These are phyloP conservation scores for Malassezia caprae DNA, from an alignment of 1,284 basidiomycete genomes.

Conservation along the genomic window DNA sequence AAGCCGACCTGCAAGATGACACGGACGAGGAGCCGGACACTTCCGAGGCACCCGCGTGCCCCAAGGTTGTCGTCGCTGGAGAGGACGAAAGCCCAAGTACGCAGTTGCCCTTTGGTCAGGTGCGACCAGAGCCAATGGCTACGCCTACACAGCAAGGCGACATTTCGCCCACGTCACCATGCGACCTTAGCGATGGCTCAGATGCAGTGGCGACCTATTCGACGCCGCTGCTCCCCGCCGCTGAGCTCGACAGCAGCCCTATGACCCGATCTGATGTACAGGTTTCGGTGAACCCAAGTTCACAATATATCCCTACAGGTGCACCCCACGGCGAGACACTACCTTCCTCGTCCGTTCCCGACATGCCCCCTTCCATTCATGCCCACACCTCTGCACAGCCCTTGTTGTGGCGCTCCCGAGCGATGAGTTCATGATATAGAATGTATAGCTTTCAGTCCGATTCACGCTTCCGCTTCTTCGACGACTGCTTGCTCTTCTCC, in stretches of 20 bases:
- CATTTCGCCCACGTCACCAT: neutral
- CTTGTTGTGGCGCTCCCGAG: neutral
- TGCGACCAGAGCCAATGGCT: neutral
- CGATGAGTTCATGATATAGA: neutral
- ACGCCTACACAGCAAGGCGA: neutral
- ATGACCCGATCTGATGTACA: neutral
- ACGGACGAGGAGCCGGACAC: conserved; percentile 25
- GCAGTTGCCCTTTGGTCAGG: neutral
- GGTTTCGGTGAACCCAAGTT: neutral
- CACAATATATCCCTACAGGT: neutral
- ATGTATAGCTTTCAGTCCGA: neutral
- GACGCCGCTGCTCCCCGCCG: neutral
- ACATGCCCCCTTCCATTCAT: neutral
- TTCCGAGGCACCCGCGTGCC: neutral
- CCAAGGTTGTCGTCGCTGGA: neutral
- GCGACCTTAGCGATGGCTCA: neutral
- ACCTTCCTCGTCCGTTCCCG: neutral
- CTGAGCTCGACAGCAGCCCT: neutral
- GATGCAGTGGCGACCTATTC: neutral
- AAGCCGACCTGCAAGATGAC: conserved; percentile 75
- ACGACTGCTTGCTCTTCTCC: neutral
- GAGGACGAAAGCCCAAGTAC: neutral
- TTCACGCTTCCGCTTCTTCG: conserved; percentile 4
- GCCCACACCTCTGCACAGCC: neutral
- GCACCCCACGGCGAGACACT: neutral